These are phyloP conservation scores for Naematelia encephala DNA, from an alignment of 768 basidiomycete species.

Conservation along the genomic window DNA sequence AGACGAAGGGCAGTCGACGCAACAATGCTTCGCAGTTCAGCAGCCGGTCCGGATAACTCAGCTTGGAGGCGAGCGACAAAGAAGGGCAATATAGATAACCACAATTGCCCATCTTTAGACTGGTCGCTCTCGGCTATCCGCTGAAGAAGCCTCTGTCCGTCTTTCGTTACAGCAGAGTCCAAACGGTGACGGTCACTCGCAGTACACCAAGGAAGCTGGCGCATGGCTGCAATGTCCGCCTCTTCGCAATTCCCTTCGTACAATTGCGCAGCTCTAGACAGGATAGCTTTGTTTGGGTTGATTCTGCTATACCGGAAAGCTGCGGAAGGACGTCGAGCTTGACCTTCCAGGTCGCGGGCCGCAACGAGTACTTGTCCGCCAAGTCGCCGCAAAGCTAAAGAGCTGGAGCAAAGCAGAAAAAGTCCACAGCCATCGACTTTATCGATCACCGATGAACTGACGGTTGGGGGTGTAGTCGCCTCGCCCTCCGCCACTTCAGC, in stretches of 20 bases:
- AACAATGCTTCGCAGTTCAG: conserved; percentile 32
- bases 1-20: conserved; percentile 33
- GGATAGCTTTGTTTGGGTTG: conserved; percentile 19
- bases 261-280: conserved; percentile 29
- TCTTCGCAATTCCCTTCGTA: conserved; percentile 28
- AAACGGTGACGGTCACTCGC: conserved; percentile 38
- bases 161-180: conserved; percentile 22
- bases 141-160: conserved; percentile 30
- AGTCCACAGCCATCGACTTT: conserved; percentile 68
- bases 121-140: conserved; percentile 42
- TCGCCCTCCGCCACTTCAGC: conserved; percentile 14
- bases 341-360: conserved; percentile 33
- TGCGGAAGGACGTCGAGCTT: conserved; percentile 29
- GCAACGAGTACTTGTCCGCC: conserved; percentile 67
- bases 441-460: conserved; percentile 21
- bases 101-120: conserved; percentile 41
- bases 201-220: conserved; percentile 32
- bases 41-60: conserved; percentile 22
- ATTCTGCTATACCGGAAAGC: conserved; percentile 36
- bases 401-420: conserved; percentile 62
- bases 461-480: not conserved
- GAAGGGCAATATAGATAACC: conserved; percentile 40
- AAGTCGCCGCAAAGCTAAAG: conserved; percentile 56
- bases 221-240: conserved; percentile 26
- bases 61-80: conserved; percentile 28